Conservation (phyloP, 805 yeast species). For the Lachancea waltii region DNA sequence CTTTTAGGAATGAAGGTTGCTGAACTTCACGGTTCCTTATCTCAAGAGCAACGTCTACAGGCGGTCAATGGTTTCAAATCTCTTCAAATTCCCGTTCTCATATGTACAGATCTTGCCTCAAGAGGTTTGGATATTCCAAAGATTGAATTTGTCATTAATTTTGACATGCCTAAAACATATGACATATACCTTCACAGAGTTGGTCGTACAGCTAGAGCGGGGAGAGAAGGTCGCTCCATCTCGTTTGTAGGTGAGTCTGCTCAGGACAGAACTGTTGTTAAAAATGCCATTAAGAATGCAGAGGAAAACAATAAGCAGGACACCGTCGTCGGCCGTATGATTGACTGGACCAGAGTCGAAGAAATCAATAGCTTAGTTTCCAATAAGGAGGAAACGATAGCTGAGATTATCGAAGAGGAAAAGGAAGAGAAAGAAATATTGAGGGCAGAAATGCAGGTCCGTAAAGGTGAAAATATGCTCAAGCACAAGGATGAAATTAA, state of each 20-base stretch:
- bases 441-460: constrained; percentile 85
- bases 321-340: constrained; percentile 74
- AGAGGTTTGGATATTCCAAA: constrained; percentile 99
- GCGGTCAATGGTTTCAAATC: constrained; percentile 79
- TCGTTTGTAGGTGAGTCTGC: constrained; percentile 90
- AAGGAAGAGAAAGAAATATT: constrained; percentile 79
- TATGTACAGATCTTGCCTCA: constrained; percentile 97
- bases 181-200: constrained; percentile 95
- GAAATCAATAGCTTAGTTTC: constrained; percentile 55
- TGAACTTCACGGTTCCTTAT: constrained; percentile 75
- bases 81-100: constrained; percentile 73
- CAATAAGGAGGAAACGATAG: constrained; percentile 51
- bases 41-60: constrained; percentile 88
- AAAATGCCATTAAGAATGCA: constrained; percentile 73
- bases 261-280: constrained; percentile 86
- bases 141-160: constrained; percentile 89
- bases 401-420: constrained; percentile 81
- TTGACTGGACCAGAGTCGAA: constrained; percentile 86
- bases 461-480: constrained; percentile 77
- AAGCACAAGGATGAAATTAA: constrained; percentile 76
- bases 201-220: constrained; percentile 99
- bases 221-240: constrained; percentile 88
- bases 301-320: constrained; percentile 36
- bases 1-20: constrained; percentile 69
- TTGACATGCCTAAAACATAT: constrained; percentile 89